Evolutionary conservation across 441 rosid species (phyloP), one percentile per base, ranked within the genome.

Genomic region (Croton laevigatus): DNA sequence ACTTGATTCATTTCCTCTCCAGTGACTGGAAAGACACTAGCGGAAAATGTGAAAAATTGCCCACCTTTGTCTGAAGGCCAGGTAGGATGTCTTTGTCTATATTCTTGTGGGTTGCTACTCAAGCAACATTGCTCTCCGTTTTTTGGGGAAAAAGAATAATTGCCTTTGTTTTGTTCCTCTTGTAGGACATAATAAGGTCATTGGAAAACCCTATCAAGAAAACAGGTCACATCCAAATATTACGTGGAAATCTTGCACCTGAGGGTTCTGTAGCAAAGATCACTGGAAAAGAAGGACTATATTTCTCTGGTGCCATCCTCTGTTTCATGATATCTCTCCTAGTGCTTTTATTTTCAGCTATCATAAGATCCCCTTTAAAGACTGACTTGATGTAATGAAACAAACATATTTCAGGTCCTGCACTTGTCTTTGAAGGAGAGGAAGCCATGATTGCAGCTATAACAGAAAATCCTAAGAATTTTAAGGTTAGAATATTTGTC

Each of bases 191-290:
- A n/a, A 85, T 95, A 73, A 91, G 86, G 75, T 79, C 97, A 16
- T 20, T 88, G 72, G 84, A 88, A 72, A 87, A 87, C 66, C 99
- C 99, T 62, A 93, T 95, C 76, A 95, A 95, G 86, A 67, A 85
- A 87, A 92, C 99, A 12, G 99, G 96, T 64, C 98, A 94, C 70
- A 79, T 94, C 72, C 98, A 94, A 79, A 86, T 91, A 71, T 80
- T 94, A 74, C 76, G 83, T 40, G 98, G 99, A 75, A 94, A 95
- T 82, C 82, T 95, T 70, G 97, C 99, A 38, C 96, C 99, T 11
- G 89, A 92, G 32, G 99, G 99, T 76, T 95, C 97, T 73, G 97
- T 95, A 45, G 99, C 99, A 62, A 95, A 95, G 81, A 94, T 95
- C 76, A 95, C 99, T 1, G 99, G 99, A 78, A 95, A 95, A 81